phyloP scores from a whole-genome alignment of 345 rosid genomes.

The Brassica carinata region DNA sequence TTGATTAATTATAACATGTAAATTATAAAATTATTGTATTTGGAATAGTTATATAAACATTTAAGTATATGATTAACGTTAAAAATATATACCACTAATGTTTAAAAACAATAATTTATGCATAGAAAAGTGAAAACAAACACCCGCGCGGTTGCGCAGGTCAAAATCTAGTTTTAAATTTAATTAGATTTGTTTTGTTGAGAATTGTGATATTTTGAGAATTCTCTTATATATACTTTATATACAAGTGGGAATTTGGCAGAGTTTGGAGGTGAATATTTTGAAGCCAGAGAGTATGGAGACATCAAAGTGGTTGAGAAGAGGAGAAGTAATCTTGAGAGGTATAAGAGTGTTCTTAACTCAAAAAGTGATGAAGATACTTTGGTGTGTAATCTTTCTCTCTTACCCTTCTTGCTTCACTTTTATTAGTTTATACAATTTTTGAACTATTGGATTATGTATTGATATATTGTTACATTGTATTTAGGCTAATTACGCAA shows the following conservation, averaged over 20 bases:
- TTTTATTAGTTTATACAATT: background rate
- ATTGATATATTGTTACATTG: background rate
- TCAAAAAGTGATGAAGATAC: conserved; percentile 68
- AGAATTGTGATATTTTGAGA: background rate
- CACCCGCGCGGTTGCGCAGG: no score
- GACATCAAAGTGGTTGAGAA: conserved; percentile 36
- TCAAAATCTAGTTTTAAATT: no score
- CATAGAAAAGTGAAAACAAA: no score
- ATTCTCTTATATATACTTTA: background rate
- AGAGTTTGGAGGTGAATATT: conserved; percentile 66
- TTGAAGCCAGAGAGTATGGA: conserved; percentile 34
- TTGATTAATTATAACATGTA: no score
- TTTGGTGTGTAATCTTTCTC: conserved; percentile 47
- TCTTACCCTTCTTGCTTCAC: background rate
- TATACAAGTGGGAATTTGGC: conserved; percentile 23
- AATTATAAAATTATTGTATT: no score
- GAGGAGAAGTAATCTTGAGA: conserved; percentile 45
- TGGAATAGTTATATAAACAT: no score
- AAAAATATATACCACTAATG: no score
- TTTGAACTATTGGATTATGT: conserved; percentile 1
- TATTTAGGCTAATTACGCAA: conserved; percentile 71
- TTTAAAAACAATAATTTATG: no score
- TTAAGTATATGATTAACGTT: no score
- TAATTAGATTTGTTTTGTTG: background rate
- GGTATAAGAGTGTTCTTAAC: conserved; percentile 53